Conservation (phyloP, 352 stramenopile species). For the Pythium guiyangense region DNA sequence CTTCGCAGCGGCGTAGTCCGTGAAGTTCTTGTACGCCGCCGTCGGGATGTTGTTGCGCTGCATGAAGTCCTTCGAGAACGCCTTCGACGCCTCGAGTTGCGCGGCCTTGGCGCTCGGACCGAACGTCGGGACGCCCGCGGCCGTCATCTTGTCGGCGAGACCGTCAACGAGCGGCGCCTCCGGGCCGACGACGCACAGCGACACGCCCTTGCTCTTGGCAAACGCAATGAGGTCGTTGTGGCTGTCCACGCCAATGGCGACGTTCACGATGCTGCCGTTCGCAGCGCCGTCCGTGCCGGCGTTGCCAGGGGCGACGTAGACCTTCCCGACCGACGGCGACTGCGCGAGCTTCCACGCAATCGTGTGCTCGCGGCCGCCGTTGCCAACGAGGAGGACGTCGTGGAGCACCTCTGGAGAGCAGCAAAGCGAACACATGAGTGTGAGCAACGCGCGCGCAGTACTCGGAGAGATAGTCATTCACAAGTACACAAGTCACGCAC, state of each 20-base stretch:
- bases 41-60: slow-evolving; percentile 96
- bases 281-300: slow-evolving; percentile 65
- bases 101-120: slow-evolving; percentile 94
- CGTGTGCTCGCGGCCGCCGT: slow-evolving; percentile 92
- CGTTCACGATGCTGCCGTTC: slow-evolving; percentile 64
- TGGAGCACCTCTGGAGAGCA: slow-evolving; percentile 39
- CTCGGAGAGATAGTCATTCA: neutral
- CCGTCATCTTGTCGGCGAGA: slow-evolving; percentile 93
- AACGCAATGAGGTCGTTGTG: slow-evolving; percentile 78
- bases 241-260: slow-evolving; percentile 53
- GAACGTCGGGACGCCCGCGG: slow-evolving; percentile 93
- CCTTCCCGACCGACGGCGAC: slow-evolving; percentile 58
- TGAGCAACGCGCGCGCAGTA: neutral
- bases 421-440: neutral
- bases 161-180: slow-evolving; percentile 96
- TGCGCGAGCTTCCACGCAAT: slow-evolving; percentile 93
- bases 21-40: slow-evolving; percentile 97
- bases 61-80: slow-evolving; percentile 99
- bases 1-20: slow-evolving; percentile 84
- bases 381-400: slow-evolving; percentile 91
- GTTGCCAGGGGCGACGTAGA: slow-evolving; percentile 92
- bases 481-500: slow-evolving; percentile 7
- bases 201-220: slow-evolving; percentile 84
- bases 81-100: slow-evolving; percentile 98
- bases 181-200: slow-evolving; percentile 96